These are phyloP conservation scores for Arthrinium phaeospermum DNA, from an alignment of 2,329 filamentous ascomycete species.

Conservation along the genomic window DNA sequence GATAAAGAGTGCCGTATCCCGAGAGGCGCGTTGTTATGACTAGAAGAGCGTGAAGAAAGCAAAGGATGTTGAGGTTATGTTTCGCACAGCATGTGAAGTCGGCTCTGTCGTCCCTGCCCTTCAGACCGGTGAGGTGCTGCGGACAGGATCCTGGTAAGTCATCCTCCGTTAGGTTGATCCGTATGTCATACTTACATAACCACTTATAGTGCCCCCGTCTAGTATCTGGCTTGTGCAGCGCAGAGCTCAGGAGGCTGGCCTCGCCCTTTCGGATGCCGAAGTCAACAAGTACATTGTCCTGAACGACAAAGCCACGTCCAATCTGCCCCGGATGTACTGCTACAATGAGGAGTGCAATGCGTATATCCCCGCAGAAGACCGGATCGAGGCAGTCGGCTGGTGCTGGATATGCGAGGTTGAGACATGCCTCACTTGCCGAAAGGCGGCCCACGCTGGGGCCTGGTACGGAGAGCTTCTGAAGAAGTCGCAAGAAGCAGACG, in stretches of 20 bases:
- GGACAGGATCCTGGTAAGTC: background rate
- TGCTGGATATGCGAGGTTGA: background rate
- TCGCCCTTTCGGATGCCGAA: background rate
- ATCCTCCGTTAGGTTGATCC: background rate
- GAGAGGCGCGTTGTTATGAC: too few relatives aligned
- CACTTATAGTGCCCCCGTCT: background rate
- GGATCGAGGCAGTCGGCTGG: background rate
- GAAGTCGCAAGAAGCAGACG: background rate
- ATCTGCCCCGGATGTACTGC: background rate
- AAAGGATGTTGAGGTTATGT: background rate
- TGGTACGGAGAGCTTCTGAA: background rate
- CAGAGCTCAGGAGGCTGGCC: background rate
- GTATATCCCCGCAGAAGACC: background rate
- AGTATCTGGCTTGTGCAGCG: background rate
- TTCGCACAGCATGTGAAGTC: background rate
- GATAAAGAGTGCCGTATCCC: background rate
- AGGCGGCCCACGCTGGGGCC: background rate
- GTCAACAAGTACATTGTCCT: background rate
- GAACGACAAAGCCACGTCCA: background rate
- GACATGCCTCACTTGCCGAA: background rate
- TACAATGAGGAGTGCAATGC: background rate
- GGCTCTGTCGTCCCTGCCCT: background rate
- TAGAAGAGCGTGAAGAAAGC: too few relatives aligned
- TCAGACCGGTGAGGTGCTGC: background rate
- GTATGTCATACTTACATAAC: background rate